Conservation (phyloP, 345 rosid species). For the Bruguiera gymnorhiza region DNA sequence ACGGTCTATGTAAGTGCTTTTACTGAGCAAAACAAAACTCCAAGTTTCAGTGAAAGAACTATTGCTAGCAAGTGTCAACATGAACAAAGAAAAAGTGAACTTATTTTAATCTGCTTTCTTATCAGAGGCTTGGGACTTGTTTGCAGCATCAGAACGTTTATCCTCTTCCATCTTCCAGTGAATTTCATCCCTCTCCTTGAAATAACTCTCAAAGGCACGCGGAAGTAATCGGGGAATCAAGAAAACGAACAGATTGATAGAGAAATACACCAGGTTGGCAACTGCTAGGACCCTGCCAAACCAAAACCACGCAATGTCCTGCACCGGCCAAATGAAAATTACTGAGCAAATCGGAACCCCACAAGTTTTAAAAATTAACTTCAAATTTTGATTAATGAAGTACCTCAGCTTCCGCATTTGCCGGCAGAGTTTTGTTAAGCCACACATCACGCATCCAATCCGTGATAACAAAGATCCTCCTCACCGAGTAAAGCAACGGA, state of each 20-base stretch:
- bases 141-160: conserved; percentile 30
- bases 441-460: conserved; percentile 75
- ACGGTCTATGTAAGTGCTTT: too few species aligned
- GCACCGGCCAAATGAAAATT: not conserved
- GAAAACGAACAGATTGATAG: conserved; percentile 65
- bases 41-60: too few species aligned
- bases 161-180: conserved; percentile 55
- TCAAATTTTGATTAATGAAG: not conserved
- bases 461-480: conserved; percentile 65
- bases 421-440: conserved; percentile 57
- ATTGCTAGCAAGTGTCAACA: too few species aligned
- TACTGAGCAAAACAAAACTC: too few species aligned
- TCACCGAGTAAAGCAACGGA: conserved; percentile 67
- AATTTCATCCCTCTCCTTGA: conserved; percentile 53
- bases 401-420: conserved; percentile 52
- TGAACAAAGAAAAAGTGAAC: not conserved
- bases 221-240: conserved; percentile 83
- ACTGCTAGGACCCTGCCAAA: conserved; percentile 63
- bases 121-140: conserved; percentile 28
- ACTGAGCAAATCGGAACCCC: not conserved
- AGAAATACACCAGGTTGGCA: conserved; percentile 62
- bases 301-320: conserved; percentile 73
- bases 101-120: conserved; percentile 46
- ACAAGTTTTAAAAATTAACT: not conserved
- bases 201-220: conserved; percentile 69